Percentiles rank a stretch among this genome's conserved stretches.
Conservation (phyloP, 192 early-diverging fungal species). For the Piromyces finnis region DNA sequence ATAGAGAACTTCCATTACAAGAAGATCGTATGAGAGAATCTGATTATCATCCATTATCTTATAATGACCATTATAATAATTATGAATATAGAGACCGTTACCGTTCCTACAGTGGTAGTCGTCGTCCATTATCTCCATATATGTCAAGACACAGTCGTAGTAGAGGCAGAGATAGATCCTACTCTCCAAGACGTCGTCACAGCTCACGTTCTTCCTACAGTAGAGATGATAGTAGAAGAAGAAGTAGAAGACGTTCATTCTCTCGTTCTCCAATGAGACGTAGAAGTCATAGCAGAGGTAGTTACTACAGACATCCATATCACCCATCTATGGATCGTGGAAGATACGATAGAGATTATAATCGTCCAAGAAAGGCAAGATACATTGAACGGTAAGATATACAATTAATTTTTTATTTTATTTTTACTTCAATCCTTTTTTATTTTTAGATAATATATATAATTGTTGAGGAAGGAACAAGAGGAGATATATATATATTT, state of each 20-base stretch:
- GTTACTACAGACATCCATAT: background rate
- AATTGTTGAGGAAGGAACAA: too few relatives aligned
- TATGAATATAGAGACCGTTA: background rate
- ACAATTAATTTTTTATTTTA: background rate
- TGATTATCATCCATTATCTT: background rate
- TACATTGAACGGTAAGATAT: background rate
- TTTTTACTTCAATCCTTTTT: too few relatives aligned
- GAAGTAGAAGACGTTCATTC: background rate
- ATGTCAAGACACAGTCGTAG: background rate
- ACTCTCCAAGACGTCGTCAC: background rate
- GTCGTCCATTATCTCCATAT: background rate
- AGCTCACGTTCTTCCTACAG: background rate
- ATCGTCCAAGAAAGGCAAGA: background rate
- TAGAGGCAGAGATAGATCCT: background rate
- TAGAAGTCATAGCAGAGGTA: background rate
- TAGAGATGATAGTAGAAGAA: background rate
- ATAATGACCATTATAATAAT: background rate
- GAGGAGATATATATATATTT: too few relatives aligned
- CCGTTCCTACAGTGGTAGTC: background rate
- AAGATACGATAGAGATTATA: background rate
- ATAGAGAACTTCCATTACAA: background rate
- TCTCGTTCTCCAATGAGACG: background rate
- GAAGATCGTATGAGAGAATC: background rate
- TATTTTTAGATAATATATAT: too few relatives aligned
- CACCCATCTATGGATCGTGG: background rate